Evolutionary conservation across 805 yeast species (phyloP).

Genomic region (Candida mattraensis): DNA sequence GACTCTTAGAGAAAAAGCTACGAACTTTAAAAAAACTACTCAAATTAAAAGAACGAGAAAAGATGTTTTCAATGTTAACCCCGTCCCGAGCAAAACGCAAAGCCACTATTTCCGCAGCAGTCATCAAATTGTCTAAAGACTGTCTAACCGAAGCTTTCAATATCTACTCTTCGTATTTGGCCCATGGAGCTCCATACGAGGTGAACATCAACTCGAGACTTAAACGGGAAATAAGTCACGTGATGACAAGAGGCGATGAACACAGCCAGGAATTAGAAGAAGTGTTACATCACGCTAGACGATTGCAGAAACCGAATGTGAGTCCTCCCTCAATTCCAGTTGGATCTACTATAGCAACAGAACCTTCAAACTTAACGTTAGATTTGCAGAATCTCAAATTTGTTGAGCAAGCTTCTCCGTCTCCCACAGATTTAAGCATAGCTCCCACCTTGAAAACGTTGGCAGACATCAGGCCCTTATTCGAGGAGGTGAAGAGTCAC

Average conservation of each 20-base stretch:
- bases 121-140: constrained; percentile 46
- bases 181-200: constrained; percentile 65
- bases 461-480: constrained; percentile 41
- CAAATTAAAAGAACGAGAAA: constrained; percentile 30
- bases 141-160: constrained; percentile 62
- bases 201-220: constrained; percentile 57
- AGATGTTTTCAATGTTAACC: constrained; percentile 12
- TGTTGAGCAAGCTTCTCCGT: constrained; percentile 10
- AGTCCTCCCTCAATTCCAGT: background rate
- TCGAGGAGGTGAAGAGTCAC: constrained; percentile 47
- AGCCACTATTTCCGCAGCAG: constrained; percentile 37
- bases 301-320: background rate
- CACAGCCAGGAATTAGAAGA: constrained; percentile 3
- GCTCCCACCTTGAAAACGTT: constrained; percentile 37
- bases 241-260: constrained; percentile 16
- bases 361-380: constrained; percentile 7
- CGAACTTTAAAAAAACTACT: constrained; percentile 41
- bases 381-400: constrained; percentile 11
- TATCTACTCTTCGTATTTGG: constrained; percentile 64
- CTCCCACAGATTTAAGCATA: constrained; percentile 37
- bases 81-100: constrained; percentile 26
- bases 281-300: too few relatives aligned
- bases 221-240: constrained; percentile 16
- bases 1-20: constrained; percentile 49
- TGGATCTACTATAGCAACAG: background rate